These are phyloP conservation scores for Bipolaris cookei DNA, from an alignment of 2,329 filamentous ascomycete genomes.

Conservation along the genomic window DNA sequence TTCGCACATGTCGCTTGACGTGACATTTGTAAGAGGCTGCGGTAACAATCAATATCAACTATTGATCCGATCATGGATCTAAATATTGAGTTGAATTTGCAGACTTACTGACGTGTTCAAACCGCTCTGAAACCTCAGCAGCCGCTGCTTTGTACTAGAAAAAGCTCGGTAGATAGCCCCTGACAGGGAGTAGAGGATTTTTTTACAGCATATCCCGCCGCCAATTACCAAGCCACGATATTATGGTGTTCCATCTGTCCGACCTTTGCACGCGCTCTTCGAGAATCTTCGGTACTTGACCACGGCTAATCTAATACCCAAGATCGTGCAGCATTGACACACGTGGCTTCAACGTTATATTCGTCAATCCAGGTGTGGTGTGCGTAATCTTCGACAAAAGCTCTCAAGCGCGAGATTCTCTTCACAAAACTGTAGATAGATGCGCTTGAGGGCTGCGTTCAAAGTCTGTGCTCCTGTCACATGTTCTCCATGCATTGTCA, in stretches of 20 bases:
- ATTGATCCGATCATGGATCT: background rate
- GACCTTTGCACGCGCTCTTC: background rate
- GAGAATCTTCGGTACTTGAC: background rate
- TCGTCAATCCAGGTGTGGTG: background rate
- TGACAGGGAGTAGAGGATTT: background rate
- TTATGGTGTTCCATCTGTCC: background rate
- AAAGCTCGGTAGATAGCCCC: background rate
- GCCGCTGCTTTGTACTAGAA: background rate
- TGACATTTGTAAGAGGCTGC: background rate
- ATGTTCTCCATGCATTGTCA: background rate
- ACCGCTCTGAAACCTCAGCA: background rate
- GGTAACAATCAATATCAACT: background rate
- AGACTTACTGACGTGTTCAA: background rate
- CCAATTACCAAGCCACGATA: background rate
- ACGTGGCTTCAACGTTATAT: background rate
- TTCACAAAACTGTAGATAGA: background rate
- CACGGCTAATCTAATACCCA: background rate
- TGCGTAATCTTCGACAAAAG: background rate
- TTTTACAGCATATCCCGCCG: background rate
- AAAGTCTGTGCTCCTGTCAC: background rate
- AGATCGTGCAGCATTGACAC: background rate
- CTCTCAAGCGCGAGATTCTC: background rate
- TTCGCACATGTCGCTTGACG: background rate
- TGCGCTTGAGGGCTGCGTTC: background rate
- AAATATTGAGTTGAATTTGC: background rate